Percentiles rank a stretch among this genome's conserved stretches.
These are phyloP conservation scores for Pythium biforme DNA, from an alignment of 352 stramenopile genomes.

Conservation along the genomic window DNA sequence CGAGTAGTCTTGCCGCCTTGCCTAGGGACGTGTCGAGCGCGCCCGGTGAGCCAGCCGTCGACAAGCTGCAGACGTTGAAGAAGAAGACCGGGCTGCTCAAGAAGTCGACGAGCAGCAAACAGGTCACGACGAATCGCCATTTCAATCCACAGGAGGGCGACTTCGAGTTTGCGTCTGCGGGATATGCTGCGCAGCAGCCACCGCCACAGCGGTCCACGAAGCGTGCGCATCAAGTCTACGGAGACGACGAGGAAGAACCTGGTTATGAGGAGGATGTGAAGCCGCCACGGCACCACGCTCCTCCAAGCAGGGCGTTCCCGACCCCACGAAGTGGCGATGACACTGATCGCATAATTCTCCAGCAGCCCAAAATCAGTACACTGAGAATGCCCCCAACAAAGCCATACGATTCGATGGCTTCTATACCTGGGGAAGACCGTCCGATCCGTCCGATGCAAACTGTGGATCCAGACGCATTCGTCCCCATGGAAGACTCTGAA, in stretches of 20 bases:
- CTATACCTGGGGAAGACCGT: constrained; percentile 28
- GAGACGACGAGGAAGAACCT: not conserved
- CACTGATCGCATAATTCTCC: not conserved
- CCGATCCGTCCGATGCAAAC: constrained; percentile 37
- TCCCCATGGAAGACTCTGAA: not conserved
- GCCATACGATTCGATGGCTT: too few species aligned
- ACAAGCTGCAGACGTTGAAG: constrained; percentile 61
- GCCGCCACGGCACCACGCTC: too few species aligned
- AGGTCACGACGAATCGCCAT: constrained; percentile 17
- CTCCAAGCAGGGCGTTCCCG: not conserved
- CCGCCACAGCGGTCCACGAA: not conserved
- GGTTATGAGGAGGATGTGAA: not conserved
- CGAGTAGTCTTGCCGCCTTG: not conserved
- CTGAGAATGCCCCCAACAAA: not conserved
- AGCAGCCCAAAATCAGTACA: not conserved
- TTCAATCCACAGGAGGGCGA: constrained; percentile 29
- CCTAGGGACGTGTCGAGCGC: constrained; percentile 20
- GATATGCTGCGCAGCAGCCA: constrained; percentile 20
- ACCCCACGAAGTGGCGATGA: not conserved
- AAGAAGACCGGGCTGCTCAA: constrained; percentile 53
- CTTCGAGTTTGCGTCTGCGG: constrained; percentile 14
- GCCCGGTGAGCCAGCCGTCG: constrained; percentile 33
- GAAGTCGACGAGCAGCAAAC: constrained; percentile 45
- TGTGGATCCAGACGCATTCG: not conserved
- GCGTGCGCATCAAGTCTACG: not conserved